Base-by-base conservation (phyloP, 2,329 filamentous ascomycete genomes). In the Ceratocystiopsis minuta region DNA sequence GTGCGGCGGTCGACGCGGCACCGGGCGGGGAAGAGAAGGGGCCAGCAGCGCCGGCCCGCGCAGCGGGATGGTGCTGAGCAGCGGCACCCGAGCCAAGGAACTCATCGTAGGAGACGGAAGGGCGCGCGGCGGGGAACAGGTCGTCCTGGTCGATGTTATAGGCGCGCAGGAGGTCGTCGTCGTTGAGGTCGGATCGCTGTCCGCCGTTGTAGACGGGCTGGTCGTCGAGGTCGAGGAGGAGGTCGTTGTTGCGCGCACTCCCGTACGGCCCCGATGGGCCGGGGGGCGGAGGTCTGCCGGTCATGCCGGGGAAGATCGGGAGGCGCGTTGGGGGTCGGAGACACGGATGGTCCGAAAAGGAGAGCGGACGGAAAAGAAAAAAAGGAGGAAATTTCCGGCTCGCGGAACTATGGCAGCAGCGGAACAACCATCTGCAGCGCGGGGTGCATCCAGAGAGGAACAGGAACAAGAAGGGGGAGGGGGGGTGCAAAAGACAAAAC, bases 51-150 rank as follows among this genome's bases (percentile, higher is more conserved):
- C 55, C 40, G 52, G 32, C 11, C 4, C 32, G 32, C 13, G 32
- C 11, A 12, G 13, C 7, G 24, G 24, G 24, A 28, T 28, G 24
- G 24, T 6, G 57, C 39, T 69, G 65, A 41, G 66, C 60, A 45
- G 67, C 62, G 46, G 65, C 66, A 48, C 65, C 64, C 39, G 67
- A 76, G 49, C 88, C 88, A 48, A 96, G 79, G 58, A 95, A 96
- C 53, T 90, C 81, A 67, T 95, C 88, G 61, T 95, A 95, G 45
- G 86, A 93, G 41, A 88, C 77, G 20, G 87, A 95, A 41, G 86
- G 83, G 50, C 88, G 80, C 11, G 24, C 24, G 44, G 75, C 62
- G 47, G 72, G 71, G 38, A 70, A 64, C 51, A 70, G 65, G 49
- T 82, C 73, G 16, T 45, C 43, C 48, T 75, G 68, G 53, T 82